These are phyloP conservation scores for Lentinula raphanica DNA, from an alignment of 768 basidiomycete genomes.

Conservation along the genomic window DNA sequence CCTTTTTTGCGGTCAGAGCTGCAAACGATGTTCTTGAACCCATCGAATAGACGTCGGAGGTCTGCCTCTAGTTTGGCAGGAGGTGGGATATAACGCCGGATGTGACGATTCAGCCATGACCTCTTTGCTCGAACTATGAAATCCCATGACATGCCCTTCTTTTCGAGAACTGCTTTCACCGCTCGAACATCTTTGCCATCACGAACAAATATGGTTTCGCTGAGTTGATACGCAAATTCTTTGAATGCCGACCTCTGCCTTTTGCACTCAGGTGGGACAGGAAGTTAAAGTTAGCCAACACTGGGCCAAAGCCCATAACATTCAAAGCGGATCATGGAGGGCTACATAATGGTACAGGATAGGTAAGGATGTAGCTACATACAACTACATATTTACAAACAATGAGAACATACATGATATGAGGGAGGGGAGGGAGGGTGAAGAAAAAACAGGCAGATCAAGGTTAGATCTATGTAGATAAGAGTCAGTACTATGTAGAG, in stretches of 20 bases:
- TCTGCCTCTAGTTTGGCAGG: not conserved
- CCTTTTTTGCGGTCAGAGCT: not conserved
- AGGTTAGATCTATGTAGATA: too few species aligned
- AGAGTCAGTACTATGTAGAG: too few species aligned
- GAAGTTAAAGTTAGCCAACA: too few species aligned
- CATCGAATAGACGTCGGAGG: not conserved
- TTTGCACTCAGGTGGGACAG: too few species aligned
- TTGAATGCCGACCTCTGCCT: slow-evolving; percentile 14
- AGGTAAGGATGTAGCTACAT: too few species aligned
- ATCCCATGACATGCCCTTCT: slow-evolving; percentile 4
- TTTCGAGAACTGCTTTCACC: slow-evolving; percentile 6
- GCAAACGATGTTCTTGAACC: not conserved
- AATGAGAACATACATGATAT: too few species aligned
- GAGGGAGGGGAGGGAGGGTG: too few species aligned
- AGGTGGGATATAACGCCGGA: not conserved
- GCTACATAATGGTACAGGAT: too few species aligned
- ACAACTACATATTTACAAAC: too few species aligned
- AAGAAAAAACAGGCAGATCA: too few species aligned
- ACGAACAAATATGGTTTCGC: slow-evolving; percentile 6
- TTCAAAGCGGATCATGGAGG: too few species aligned
- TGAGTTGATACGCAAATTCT: slow-evolving; percentile 7
- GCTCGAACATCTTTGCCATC: slow-evolving; percentile 6
- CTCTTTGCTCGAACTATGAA: not conserved
- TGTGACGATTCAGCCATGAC: not conserved
- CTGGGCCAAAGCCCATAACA: too few species aligned